phyloP scores from a whole-genome alignment of 371 early-diverging fungal species.

The Funneliformis caledonium region DNA sequence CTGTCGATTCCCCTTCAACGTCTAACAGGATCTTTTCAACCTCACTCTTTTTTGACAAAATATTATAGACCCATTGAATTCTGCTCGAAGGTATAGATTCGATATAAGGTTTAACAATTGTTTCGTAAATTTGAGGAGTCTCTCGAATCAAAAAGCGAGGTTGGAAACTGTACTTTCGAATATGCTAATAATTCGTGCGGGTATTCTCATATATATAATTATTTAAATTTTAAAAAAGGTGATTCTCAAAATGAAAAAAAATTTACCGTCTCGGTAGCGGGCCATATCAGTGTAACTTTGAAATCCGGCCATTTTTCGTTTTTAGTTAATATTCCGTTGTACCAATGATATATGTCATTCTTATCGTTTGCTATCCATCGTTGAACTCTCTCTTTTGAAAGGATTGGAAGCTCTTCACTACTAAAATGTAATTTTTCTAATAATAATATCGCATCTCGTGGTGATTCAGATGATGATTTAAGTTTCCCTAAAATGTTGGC shows the following conservation, averaged over 20 bases:
- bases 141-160: slow-evolving; percentile 59
- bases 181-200: slow-evolving; percentile 52
- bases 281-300: slow-evolving; percentile 62
- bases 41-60: slow-evolving; percentile 69
- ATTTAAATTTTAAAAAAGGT: not conserved
- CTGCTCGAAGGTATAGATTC: slow-evolving; percentile 62
- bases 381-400: slow-evolving; percentile 47
- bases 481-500: slow-evolving; percentile 18
- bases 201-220: not conserved
- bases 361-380: slow-evolving; percentile 48
- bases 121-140: slow-evolving; percentile 59
- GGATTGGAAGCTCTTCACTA: slow-evolving; percentile 44
- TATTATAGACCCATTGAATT: slow-evolving; percentile 82
- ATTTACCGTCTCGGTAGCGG: slow-evolving; percentile 61
- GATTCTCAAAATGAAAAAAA: not conserved
- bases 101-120: slow-evolving; percentile 65
- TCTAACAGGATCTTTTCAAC: slow-evolving; percentile 67
- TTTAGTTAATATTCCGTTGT: slow-evolving; percentile 47
- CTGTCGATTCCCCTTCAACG: slow-evolving; percentile 55
- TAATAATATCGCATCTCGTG: slow-evolving; percentile 45
- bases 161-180: slow-evolving; percentile 74
- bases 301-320: slow-evolving; percentile 51
- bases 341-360: slow-evolving; percentile 72
- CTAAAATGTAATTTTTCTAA: slow-evolving; percentile 64
- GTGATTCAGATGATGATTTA: not conserved